Conservation (phyloP, 768 basidiomycete species). For the Agaricus blazei region DNA sequence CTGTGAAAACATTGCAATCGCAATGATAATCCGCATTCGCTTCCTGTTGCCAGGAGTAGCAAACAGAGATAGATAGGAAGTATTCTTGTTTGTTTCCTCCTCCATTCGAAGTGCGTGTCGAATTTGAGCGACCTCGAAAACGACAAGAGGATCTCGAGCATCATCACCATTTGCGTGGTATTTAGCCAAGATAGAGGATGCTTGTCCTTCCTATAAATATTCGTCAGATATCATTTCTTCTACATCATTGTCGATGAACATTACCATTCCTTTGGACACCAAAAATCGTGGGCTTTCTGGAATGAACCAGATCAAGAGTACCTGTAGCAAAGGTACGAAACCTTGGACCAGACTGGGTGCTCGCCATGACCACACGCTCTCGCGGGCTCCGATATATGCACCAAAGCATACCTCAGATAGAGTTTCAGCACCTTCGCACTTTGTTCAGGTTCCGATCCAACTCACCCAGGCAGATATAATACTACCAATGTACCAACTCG, state of each 20-base stretch:
- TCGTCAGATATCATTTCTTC: neutral
- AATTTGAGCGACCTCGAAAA: constrained; percentile 62
- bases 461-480: constrained; percentile 50
- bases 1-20: constrained; percentile 66
- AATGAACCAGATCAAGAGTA: constrained; percentile 53
- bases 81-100: constrained; percentile 42
- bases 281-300: constrained; percentile 69
- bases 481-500: constrained; percentile 72
- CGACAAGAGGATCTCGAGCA: constrained; percentile 54
- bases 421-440: neutral
- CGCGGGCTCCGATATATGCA: constrained; percentile 29
- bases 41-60: constrained; percentile 62
- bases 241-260: constrained; percentile 11
- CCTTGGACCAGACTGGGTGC: constrained; percentile 63
- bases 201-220: constrained; percentile 44
- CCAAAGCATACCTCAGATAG: constrained; percentile 35
- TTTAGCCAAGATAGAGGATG: constrained; percentile 55
- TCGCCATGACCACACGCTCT: constrained; percentile 57
- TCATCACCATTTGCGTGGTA: constrained; percentile 66
- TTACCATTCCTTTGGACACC: constrained; percentile 52
- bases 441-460: neutral
- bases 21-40: constrained; percentile 63
- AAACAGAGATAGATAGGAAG: constrained; percentile 50
- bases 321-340: constrained; percentile 50
- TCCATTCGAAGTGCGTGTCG: constrained; percentile 63